Evolutionary conservation across 257 asterid species (phyloP), one percentile per base, ranked within the genome.

Genomic region (Fraxinus quadrangulata): DNA sequence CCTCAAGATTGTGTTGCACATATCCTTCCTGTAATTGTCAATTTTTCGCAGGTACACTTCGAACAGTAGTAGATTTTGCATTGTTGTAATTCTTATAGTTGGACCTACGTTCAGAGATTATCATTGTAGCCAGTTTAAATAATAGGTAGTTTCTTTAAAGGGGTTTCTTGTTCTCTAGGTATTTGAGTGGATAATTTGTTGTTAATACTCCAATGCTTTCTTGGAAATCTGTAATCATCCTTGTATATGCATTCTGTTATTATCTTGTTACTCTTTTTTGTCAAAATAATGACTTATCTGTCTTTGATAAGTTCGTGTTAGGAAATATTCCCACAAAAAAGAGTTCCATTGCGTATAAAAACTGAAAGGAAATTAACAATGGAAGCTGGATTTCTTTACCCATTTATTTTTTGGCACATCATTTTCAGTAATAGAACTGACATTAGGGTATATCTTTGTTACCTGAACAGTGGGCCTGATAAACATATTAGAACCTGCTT

Each of bases 1-100:
- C 90, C 97, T 66, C 96, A 90, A 83, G 99, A 94, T 80, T 94
- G 99, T 82, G 92, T 91, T 81, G 87, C 92, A 59, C 96, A 94
- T 72, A 84, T 94, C 78, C 96, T 93, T 59, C 98, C 97, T 26
- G 96, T 93, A 79, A 88, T 93, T 82, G 98, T 93, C 81, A 89
- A 86, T 87, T 94, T 94, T 85, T 94, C 98, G n/a, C 97, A 90
- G 97, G 97, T 92, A 80, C 54, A 65, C 23, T 54, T 54, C 17
- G 28, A 56, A 65, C 75, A 23, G 2, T n/a, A 17, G 13, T 56
- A 17, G 26, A 19, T 28, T 13, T 79, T 76, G 65, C 76, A 56
- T 63, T 21, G 31, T 76, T 63, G 23, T 71, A 76, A 73, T 42
- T 74, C 47, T 68, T 11, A 80, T 76, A 36, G 51, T 23, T 45